A percentile compares a stretch with the other conserved stretches of the same genome.
Conservation (phyloP, 495 filamentous ascomycete species). For the Coniosporium apollinis region DNA sequence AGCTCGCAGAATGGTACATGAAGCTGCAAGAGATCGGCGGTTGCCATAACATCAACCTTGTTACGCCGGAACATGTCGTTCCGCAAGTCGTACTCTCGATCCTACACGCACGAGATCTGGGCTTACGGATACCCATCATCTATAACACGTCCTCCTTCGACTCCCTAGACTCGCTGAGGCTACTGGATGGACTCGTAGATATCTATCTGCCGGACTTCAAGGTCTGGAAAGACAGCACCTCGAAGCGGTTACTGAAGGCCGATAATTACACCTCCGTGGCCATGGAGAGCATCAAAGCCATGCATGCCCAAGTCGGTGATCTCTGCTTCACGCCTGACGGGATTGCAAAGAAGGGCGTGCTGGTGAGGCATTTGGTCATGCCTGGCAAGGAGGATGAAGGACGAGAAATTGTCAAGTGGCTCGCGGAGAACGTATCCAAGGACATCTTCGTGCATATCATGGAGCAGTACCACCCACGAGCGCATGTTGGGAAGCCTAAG, state of each 20-base stretch:
- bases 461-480: conserved; percentile 65
- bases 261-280: conserved; percentile 52
- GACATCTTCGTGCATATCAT: conserved; percentile 41
- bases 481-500: conserved; percentile 53
- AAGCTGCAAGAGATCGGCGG: conserved; percentile 56
- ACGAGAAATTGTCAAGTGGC: conserved; percentile 48
- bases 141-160: conserved; percentile 71
- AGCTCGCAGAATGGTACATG: conserved; percentile 59
- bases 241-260: conserved; percentile 53
- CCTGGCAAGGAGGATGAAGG: conserved; percentile 54
- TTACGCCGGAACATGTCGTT: conserved; percentile 64
- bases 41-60: conserved; percentile 67
- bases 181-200: conserved; percentile 60
- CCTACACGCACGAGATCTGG: conserved; percentile 46
- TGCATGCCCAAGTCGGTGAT: conserved; percentile 63
- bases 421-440: conserved; percentile 45
- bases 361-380: conserved; percentile 66
- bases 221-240: conserved; percentile 45
- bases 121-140: conserved; percentile 49
- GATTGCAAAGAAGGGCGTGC: conserved; percentile 53
- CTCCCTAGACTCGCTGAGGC: conserved; percentile 43
- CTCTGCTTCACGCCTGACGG: conserved; percentile 60
- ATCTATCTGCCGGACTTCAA: conserved; percentile 73
- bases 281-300: conserved; percentile 52
- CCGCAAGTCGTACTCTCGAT: conserved; percentile 59